Evolutionary conservation across 176 grass and related monocot genomes (phyloP).

Genomic region (Hyparrhenia diplandra): DNA sequence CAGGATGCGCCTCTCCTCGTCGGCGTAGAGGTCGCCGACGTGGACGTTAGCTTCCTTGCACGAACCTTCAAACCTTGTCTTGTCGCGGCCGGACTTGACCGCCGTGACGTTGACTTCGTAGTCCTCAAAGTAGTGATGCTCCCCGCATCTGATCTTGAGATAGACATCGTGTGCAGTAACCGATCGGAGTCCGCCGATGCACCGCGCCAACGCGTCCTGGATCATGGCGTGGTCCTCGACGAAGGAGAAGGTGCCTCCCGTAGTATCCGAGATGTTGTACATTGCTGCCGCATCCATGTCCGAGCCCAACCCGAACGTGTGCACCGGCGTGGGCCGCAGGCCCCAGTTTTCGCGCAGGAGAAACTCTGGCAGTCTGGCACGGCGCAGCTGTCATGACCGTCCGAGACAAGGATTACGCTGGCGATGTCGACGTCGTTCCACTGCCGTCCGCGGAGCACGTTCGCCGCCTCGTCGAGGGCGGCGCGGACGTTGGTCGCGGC

Average conservation of each 20-base stretch:
- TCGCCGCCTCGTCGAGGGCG: not conserved
- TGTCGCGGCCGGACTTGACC: not conserved
- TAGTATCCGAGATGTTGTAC: not conserved
- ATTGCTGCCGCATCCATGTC: not conserved
- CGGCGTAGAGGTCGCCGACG: not conserved
- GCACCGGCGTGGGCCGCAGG: not conserved
- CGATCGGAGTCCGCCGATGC: conserved; percentile 46
- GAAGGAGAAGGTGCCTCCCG: not conserved
- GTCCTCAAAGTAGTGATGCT: too few relatives aligned
- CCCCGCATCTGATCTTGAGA: too few relatives aligned
- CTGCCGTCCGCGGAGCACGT: not conserved
- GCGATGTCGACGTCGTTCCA: not conserved
- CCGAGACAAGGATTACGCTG: not conserved
- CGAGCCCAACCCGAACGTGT: not conserved
- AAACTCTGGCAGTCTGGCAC: too few relatives aligned
- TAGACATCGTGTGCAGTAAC: conserved; percentile 5
- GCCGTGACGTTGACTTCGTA: not conserved
- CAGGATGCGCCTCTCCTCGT: not conserved
- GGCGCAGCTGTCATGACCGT: too few relatives aligned
- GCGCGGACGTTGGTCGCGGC: not conserved
- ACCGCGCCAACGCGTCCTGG: conserved; percentile 56
- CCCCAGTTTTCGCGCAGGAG: too few relatives aligned
- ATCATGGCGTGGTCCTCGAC: conserved; percentile 7
- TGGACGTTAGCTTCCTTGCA: not conserved
- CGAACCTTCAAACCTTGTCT: not conserved